These are phyloP conservation scores for Penicillium cataractarum DNA, from an alignment of 495 filamentous ascomycete species.

Conservation along the genomic window DNA sequence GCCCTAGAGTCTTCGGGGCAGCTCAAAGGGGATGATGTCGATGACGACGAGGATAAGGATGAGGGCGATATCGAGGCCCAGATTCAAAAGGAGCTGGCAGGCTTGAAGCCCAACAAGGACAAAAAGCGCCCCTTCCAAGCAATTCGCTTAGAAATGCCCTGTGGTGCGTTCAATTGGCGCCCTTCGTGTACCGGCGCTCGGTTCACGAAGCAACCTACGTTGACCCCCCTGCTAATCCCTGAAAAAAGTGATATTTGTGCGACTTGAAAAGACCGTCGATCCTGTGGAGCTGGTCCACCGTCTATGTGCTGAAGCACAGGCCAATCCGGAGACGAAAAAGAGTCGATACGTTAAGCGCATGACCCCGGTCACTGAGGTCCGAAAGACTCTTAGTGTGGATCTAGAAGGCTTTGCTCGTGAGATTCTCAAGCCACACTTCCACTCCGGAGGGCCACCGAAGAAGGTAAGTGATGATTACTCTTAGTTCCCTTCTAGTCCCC, in stretches of 20 bases:
- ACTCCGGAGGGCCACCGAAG: slow-evolving; percentile 50
- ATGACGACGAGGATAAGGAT: slow-evolving; percentile 41
- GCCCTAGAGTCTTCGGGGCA: slow-evolving; percentile 29
- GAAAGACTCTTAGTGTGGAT: slow-evolving; percentile 77
- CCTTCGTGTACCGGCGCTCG: background rate
- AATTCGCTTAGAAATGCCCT: slow-evolving; percentile 75
- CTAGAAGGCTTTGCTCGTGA: slow-evolving; percentile 69
- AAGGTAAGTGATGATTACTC: slow-evolving; percentile 47
- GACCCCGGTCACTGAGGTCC: slow-evolving; percentile 75
- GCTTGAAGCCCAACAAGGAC: slow-evolving; percentile 57
- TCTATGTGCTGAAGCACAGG: slow-evolving; percentile 69
- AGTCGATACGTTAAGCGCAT: slow-evolving; percentile 81
- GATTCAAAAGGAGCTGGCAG: slow-evolving; percentile 76
- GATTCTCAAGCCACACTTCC: slow-evolving; percentile 76
- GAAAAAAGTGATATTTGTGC: slow-evolving; percentile 44
- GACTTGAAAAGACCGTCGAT: slow-evolving; percentile 66
- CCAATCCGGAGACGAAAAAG: slow-evolving; percentile 55
- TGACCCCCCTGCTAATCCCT: slow-evolving; percentile 25
- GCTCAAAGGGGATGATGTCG: background rate
- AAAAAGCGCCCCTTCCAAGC: slow-evolving; percentile 57
- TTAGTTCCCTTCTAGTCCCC: no score
- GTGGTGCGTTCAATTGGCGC: slow-evolving; percentile 54
- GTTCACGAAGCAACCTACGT: slow-evolving; percentile 51
- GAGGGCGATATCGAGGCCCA: slow-evolving; percentile 79
- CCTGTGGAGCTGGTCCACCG: slow-evolving; percentile 77